Evolutionary conservation across 768 basidiomycete species (phyloP), one percentile per base, ranked within the genome.

Genomic region (Serendipita indica): DNA sequence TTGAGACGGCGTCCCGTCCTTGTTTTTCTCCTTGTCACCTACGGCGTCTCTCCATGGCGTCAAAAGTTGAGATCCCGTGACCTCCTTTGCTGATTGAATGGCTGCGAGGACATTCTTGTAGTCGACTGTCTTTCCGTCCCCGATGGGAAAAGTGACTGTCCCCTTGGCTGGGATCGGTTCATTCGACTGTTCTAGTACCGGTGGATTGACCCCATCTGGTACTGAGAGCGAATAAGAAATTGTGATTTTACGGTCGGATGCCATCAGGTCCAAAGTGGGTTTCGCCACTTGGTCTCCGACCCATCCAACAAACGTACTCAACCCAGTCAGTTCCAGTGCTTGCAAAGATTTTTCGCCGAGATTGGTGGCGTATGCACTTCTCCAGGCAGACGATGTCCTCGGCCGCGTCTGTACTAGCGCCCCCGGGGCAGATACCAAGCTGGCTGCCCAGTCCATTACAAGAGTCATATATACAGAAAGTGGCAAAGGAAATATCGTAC

Each of bases 31-130:
- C 4, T 69, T 65, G 49, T 76, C 83, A 12, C 85, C 83, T 3
- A 87, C 80, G 3, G 76, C 75, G 68, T 89, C 85, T 64, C 82
- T 76, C 86, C 85, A 88, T 3, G 68, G 74, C 0, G 86, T 88
- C 68, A 89, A 54, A 22, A 32, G 67, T 62, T 86, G 82, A 41
- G 79, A 74, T 7, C 86, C 86, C 3, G 85, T 63, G 28, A 73
- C 71, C 39, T 71, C 72, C 62, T 73, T 79, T 28, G 83, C 82
- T 33, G 72, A 69, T 33, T 70, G 70, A 54, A 88, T 72, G 18
- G 79, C 72, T 3, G 45, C 41, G 18, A 54, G 59, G 27, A 62
- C 34, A 16, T 54, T 54, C 49, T 54, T 54, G 30, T 54, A 54
- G 22, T 54, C 20, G 30, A 22, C 10, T 32, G 20, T 25, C 10